Evolutionary conservation across 2,329 filamentous ascomycete species (phyloP), one percentile per base, ranked within the genome.

Genomic region (Pseudocercospora fijiensis): DNA sequence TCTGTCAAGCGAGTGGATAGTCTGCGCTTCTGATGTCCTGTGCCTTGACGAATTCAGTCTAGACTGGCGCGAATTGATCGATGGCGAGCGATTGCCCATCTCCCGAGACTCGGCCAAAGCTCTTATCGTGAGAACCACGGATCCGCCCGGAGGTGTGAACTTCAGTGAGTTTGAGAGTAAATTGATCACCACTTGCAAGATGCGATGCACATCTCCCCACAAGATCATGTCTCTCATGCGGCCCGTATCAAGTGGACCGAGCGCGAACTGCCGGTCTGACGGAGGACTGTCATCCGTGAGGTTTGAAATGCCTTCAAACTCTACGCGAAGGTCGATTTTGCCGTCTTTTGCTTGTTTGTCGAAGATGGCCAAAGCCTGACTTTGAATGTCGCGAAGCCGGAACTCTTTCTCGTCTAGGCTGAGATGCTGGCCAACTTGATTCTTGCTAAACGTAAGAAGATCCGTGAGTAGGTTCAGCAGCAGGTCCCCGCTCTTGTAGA

Each of bases 101-200:
- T 78, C 74, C 11, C 73, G 84, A 1, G 81, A 76, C 72, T 91
- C 89, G 7, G 88, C 85, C 0, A 90, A 70, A 71, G 91, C 96
- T 67, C 85, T 86, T 62, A 97, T 92, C 7, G 87, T 85, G 8
- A 96, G 84, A 26, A 87, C 84, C 2, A 97, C 90, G 28, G 83
- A 88, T 7, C 92, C 92, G 1, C 88, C 88, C 6, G 86, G 77
- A 0, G 91, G 90, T 0, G 93, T 96, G 73, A 97, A 96, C 75
- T 97, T 97, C 49, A 96, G 80, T 75, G 90, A 91, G 78, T 97
- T 97, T 76, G 90, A 93, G 53, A 96, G 91, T 30, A 97, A 81
- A 73, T 96, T 96, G 80, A 96, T 96, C 53, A 96, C 86, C n/a
- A 96, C 90, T 75, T 96, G 93, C 26, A 96, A 79, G 43, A 96